Base-by-base conservation (phyloP, 495 filamentous ascomycete genomes). In the Margaritispora aquatica region DNA sequence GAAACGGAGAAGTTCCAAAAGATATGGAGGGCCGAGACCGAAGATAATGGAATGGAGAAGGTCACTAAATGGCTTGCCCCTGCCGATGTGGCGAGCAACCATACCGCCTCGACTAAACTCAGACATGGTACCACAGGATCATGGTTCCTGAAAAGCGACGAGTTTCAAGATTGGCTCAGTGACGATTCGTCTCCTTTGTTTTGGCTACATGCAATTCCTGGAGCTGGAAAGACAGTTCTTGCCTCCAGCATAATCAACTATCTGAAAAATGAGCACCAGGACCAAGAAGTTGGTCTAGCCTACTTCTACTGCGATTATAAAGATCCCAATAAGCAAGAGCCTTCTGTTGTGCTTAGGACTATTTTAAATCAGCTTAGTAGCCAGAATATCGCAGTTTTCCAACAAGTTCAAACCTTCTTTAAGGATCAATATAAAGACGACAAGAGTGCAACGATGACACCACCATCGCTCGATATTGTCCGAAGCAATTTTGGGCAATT, bases 241-340 rank as follows among this genome's bases (percentile, higher is more conserved):
- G 44, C 59, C 4, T 70, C 68, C 17, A 51, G 57, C 27, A 26
- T 68, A 24, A 55, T 65, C 26, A 38, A 64, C 34, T 19, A 54
- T 20, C 20, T 55, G 13, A 22, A 55, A 11, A 23, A 52, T 29
- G 26, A 26, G 15, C 3, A 31, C 27, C 10, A 36, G 13, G 19
- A 24, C 19, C 13, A 26, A 36, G 29, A 23, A 15, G 17, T 15
- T 7, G 36, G n/a, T 8, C 5, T 61, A 2, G 44, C 48, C 8
- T 72, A 63, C 56, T 76, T 68, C 38, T 69, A 70, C 55, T 74
- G 72, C 38, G 61, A 69, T 48, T 73, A 68, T 36, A 64, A 55
- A 17, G 61, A 72, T 27, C 26, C 22, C 22, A 52, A 64, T 13
- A 66, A 67, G 38, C 67, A 69, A 50, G 26, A 27, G 7, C 21